Evolutionary conservation across 1,139 yeast genomes (phyloP).

Genomic region (Yamadazyma membranifaciens): DNA sequence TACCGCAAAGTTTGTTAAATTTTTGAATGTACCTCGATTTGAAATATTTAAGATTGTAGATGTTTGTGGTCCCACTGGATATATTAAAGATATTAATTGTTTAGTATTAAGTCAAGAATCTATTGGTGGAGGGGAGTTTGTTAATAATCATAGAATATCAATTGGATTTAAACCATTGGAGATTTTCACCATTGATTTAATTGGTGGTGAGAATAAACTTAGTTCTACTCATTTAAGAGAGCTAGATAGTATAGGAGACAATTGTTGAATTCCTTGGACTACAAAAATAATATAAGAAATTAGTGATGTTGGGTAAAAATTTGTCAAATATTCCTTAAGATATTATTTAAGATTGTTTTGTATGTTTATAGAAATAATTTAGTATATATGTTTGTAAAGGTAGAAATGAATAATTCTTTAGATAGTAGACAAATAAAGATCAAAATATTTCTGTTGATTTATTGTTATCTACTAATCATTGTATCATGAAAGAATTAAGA

Average conservation of each 20-base stretch:
- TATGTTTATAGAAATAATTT: no score
- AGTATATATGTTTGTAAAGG: no score
- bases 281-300: no score
- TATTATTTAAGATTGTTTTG: no score
- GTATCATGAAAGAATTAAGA: no score
- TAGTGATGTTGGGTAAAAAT: no score
- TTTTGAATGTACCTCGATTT: conserved; percentile 41
- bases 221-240: conserved; percentile 69
- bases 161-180: conserved; percentile 54
- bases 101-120: conserved; percentile 84
- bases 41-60: conserved; percentile 65
- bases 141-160: conserved; percentile 62
- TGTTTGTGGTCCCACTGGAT: conserved; percentile 92
- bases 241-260: conserved; percentile 6
- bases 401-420: no score
- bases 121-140: conserved; percentile 65
- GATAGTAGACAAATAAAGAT: no score
- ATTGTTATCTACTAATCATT: no score
- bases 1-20: conserved; percentile 48
- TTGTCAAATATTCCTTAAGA: no score
- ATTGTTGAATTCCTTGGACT: no score
- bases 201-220: conserved; percentile 75
- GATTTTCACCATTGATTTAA: conserved; percentile 63
- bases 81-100: conserved; percentile 70
- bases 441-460: no score